phyloP scores from a whole-genome alignment of 73 alveolate genomes.

The Paramecium bursaria region DNA sequence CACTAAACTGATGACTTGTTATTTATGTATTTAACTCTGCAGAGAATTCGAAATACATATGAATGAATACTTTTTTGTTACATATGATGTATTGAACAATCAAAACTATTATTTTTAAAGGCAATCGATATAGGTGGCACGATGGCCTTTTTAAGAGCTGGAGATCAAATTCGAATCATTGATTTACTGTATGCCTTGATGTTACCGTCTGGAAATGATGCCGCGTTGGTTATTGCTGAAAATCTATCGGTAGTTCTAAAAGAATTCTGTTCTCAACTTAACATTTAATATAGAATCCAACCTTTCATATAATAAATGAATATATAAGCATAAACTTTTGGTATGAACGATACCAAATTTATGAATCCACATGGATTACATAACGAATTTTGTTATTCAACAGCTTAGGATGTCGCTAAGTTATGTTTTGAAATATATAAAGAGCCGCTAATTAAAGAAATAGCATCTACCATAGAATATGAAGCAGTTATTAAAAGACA shows the following conservation, averaged over 20 bases:
- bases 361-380: conserved; percentile 79
- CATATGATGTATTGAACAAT: conserved; percentile 13
- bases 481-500: conserved; percentile 17
- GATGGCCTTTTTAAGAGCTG: conserved; percentile 53
- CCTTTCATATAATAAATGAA: conserved; percentile 63
- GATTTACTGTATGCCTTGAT: conserved; percentile 65
- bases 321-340: conserved; percentile 41
- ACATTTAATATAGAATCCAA: conserved; percentile 8
- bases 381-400: conserved; percentile 59
- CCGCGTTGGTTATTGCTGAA: conserved; percentile 69
- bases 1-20: conserved; percentile 65
- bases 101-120: neutral
- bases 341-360: conserved; percentile 58
- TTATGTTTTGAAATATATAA: conserved; percentile 67
- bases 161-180: conserved; percentile 55
- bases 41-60: conserved; percentile 26
- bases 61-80: neutral
- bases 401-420: conserved; percentile 71
- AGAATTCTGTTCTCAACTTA: conserved; percentile 27
- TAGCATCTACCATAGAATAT: conserved; percentile 48
- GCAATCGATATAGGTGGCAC: conserved; percentile 81
- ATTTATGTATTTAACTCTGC: conserved; percentile 34
- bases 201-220: conserved; percentile 73
- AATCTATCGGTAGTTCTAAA: conserved; percentile 28
- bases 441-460: conserved; percentile 43